phyloP scores from a whole-genome alignment of 805 yeast genomes.

The Yamadazyma philogaea region DNA sequence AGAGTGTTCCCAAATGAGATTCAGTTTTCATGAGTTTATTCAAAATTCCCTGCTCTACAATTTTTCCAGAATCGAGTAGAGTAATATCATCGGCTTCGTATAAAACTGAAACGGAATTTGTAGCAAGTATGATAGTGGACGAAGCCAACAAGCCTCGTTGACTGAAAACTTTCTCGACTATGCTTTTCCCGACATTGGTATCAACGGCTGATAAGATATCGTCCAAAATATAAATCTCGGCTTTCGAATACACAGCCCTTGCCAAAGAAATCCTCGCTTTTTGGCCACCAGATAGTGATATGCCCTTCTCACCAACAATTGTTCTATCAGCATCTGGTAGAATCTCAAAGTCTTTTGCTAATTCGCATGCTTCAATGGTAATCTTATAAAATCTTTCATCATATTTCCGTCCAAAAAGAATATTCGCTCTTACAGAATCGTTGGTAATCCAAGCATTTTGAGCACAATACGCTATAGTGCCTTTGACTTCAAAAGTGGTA shows the following conservation, averaged over 20 bases:
- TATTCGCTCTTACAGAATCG: constrained; percentile 87
- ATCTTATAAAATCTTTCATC: constrained; percentile 78
- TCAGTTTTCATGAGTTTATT: constrained; percentile 46
- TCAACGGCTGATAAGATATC: constrained; percentile 96
- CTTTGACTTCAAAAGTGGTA: constrained; percentile 67
- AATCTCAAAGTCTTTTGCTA: constrained; percentile 69
- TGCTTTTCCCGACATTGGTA: constrained; percentile 89
- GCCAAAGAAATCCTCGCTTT: constrained; percentile 94
- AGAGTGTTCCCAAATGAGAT: constrained; percentile 51
- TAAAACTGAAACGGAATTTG: constrained; percentile 81
- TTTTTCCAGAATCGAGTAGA: constrained; percentile 65
- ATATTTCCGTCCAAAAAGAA: constrained; percentile 81
- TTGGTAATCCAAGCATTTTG: constrained; percentile 98
- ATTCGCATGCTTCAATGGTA: constrained; percentile 86
- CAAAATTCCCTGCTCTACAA: constrained; percentile 66
- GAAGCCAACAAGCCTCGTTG: constrained; percentile 70
- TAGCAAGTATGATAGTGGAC: constrained; percentile 77
- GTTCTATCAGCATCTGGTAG: constrained; percentile 90
- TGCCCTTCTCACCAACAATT: constrained; percentile 95
- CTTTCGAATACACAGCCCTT: constrained; percentile 91
- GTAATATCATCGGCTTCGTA: constrained; percentile 69
- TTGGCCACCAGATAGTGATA: constrained; percentile 95
- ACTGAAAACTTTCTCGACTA: constrained; percentile 80
- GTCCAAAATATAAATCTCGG: constrained; percentile 86
- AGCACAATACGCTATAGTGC: constrained; percentile 82